Conservation (phyloP, 257 asterid species). For the Nicotiana paniculata region DNA sequence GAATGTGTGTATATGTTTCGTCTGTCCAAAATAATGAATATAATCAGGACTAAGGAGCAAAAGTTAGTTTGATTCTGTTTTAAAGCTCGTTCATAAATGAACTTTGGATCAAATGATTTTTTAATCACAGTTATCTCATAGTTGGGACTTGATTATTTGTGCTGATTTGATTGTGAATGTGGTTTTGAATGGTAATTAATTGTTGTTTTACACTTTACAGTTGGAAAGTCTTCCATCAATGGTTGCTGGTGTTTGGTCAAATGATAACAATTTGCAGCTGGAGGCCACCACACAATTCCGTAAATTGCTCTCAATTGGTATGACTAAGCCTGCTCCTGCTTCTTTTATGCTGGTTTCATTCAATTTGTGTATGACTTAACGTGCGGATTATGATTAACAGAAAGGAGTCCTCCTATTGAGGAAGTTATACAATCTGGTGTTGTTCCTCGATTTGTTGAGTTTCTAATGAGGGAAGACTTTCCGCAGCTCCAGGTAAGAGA, state of each 20-base stretch:
- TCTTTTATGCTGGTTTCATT: background rate
- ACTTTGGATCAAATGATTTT: background rate
- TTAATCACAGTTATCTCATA: background rate
- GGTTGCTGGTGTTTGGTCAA: slow-evolving; percentile 70
- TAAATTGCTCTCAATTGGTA: slow-evolving; percentile 83
- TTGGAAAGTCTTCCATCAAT: slow-evolving; percentile 81
- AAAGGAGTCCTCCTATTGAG: slow-evolving; percentile 88
- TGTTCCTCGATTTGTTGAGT: slow-evolving; percentile 89
- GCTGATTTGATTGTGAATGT: background rate
- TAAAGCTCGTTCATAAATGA: background rate
- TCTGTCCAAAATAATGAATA: background rate
- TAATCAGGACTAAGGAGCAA: background rate
- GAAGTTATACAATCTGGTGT: slow-evolving; percentile 93
- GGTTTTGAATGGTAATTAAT: slow-evolving; percentile 1
- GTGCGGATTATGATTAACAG: slow-evolving; percentile 27
- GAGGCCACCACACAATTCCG: slow-evolving; percentile 82
- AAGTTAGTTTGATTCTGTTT: background rate
- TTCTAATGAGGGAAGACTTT: slow-evolving; percentile 68
- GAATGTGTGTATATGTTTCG: background rate
- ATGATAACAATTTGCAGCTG: slow-evolving; percentile 58
- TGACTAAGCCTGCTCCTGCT: background rate
- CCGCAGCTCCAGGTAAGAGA: slow-evolving; percentile 77
- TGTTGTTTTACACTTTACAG: slow-evolving; percentile 42
- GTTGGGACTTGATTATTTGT: background rate
- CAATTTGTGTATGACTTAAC: background rate